Evolutionary conservation across 2,329 filamentous ascomycete genomes (phyloP), one percentile per base, ranked within the genome.

Genomic region (Fusarium albidum): DNA sequence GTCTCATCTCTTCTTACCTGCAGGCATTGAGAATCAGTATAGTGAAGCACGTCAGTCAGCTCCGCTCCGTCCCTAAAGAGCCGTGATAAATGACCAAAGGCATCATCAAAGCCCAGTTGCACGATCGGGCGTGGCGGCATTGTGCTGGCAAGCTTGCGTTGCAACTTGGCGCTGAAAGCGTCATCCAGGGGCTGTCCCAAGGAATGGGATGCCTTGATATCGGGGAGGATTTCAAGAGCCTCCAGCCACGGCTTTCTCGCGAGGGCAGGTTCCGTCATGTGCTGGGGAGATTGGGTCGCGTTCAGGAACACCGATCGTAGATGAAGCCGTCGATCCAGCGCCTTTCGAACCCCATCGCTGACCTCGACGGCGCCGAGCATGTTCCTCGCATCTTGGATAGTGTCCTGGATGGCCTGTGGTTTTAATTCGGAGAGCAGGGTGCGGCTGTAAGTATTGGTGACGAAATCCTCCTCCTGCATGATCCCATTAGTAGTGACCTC

Each of bases 121-220:
- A 97, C 90, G 64, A 97, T 94, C 0, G 94, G 93, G 9, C 94
- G 84, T 8, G 95, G 95, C 5, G 95, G 95, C 66, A 97, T 93
- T 1, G 92, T 97, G 63, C 92, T 97, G 1, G 95, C 93, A 27
- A 99, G 80, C 58, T 89, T 89, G n/a, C 93, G 84, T 69, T 99
- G 95, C 31, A 98, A 82, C 69, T 96, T 96, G 18, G 86, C 85
- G 65, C 92, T 97, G 71, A 97, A 98, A 0, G 93, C 86, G n/a
- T 87, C 86, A 0, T 87, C 82, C 0, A 96, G 85, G 1, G 84
- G 73, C 43, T 80, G 85, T 0, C 85, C 89, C 3, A 94, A 72
- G 1, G 73, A 64, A 48, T 88, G 82, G 1, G 88, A 86, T 25
- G 79, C 77, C 52, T 83, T 78, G 45, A 96, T 79, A 1, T 73